These are phyloP conservation scores for Conticribra weissflogii DNA, from an alignment of 108 stramenopile genomes.

Conservation along the genomic window DNA sequence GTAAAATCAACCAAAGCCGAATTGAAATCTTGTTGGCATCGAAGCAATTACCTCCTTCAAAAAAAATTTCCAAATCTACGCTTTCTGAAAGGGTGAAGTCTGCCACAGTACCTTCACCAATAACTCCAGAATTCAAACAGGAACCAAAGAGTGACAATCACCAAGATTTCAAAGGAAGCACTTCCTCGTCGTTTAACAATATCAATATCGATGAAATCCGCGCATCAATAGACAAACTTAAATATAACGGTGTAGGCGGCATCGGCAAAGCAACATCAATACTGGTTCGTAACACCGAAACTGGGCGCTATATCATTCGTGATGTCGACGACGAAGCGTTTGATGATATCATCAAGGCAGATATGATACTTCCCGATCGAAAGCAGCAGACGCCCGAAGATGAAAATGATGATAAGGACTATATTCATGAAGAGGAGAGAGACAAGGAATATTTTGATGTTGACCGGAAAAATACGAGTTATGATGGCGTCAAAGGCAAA, in stretches of 20 bases:
- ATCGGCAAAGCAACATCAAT: conserved; percentile 31
- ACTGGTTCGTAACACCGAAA: conserved; percentile 40
- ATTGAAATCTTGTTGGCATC: too few relatives aligned
- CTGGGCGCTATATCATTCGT: conserved; percentile 36
- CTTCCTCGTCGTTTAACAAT: background rate
- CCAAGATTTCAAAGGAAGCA: background rate
- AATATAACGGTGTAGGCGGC: conserved; percentile 37
- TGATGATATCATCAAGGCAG: conserved; percentile 22
- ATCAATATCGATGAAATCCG: conserved; percentile 21
- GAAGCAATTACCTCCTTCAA: too few relatives aligned
- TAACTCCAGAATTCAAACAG: background rate
- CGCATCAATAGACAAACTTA: conserved; percentile 44
- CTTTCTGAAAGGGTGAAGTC: too few relatives aligned
- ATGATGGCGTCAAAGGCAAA: too few relatives aligned
- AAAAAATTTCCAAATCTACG: too few relatives aligned
- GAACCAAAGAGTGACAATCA: conserved; percentile 3
- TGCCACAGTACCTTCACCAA: too few relatives aligned
- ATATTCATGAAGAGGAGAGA: background rate
- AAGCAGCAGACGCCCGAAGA: background rate
- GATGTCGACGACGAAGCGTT: conserved; percentile 41
- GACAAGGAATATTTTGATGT: background rate
- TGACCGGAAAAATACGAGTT: too few relatives aligned
- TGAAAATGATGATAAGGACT: background rate
- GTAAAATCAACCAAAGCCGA: too few relatives aligned
- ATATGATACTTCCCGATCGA: conserved; percentile 13